phyloP scores from a whole-genome alignment of 2,329 filamentous ascomycete genomes.

The Phaeosphaeriaceae sp. region DNA sequence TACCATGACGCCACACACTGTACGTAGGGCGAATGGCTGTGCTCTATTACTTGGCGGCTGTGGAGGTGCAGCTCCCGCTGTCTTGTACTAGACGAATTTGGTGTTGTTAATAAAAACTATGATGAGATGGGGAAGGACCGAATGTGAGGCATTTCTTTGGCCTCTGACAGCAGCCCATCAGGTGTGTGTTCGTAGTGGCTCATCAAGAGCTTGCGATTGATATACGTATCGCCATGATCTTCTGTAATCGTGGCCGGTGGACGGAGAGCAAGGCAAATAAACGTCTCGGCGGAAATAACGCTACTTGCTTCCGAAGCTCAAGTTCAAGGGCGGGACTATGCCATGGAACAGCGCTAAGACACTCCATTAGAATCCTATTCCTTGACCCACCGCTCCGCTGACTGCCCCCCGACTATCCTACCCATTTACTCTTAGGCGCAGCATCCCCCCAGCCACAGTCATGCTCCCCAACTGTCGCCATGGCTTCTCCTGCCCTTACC shows the following conservation, averaged over 20 bases:
- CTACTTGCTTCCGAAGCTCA: conserved; percentile 32
- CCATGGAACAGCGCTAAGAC: conserved; percentile 38
- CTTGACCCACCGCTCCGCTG: conserved; percentile 38
- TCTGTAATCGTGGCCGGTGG: conserved; percentile 12
- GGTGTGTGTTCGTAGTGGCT: not conserved
- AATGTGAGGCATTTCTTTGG: not conserved
- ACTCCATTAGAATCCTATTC: conserved; percentile 38
- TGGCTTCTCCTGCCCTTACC: conserved; percentile 45
- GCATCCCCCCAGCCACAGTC: conserved; percentile 39
- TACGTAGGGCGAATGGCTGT: conserved; percentile 40
- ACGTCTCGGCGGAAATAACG: conserved; percentile 36
- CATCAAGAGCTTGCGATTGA: not conserved
- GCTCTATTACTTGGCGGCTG: conserved; percentile 34
- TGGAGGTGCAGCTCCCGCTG: conserved; percentile 33
- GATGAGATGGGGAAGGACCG: conserved; percentile 10
- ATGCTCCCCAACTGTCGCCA: conserved; percentile 40
- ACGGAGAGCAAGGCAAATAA: conserved; percentile 26
- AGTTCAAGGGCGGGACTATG: conserved; percentile 35
- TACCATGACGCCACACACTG: conserved; percentile 41
- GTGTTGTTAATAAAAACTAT: conserved; percentile 22
- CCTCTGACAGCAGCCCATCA: not conserved
- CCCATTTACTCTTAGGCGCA: conserved; percentile 41
- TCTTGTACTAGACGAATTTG: conserved; percentile 18
- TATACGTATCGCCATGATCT: not conserved
- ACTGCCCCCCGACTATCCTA: conserved; percentile 30